Evolutionary conservation across 208 protist species (phyloP), one percentile per base, ranked within the genome.

Genomic region (Acanthamoeba lenticulata): DNA sequence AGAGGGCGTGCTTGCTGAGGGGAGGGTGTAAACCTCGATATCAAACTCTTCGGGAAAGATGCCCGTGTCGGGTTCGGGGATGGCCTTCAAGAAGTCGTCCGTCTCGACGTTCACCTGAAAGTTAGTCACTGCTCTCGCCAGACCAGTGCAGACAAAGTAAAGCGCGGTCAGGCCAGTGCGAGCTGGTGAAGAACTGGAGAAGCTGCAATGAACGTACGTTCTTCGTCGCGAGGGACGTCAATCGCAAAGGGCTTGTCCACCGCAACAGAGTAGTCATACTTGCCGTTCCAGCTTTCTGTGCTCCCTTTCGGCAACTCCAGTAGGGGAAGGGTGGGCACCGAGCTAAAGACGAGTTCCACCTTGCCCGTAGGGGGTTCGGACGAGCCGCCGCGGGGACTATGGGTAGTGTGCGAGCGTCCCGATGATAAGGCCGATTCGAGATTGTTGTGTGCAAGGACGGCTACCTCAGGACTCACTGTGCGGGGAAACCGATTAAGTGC

Each of bases 11-110:
- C 55, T 42, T 34, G 9, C 2, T 57, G 13, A 42, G 42, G 3
- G 11, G 27, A 86, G 77, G 27, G 3, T 32, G 0, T 2, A 44
- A 29, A 90, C 81, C 81, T 55, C 52, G 1, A 13, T 17, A 62
- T 90, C 81, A 24, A 90, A 90, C 72, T 81, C 72, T 9, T 90
- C 81, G 32, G 81, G 81, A 17, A 65, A 55, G 52, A 90, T 55
- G 81, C 81, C 81, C 19, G 47, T 90, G 29, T 90, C 81, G 13
- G 81, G 81, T 44, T 90, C 81, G 13, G 44, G 47, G 5, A 90
- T 65, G 44, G 21, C 27, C 13, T 32, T 90, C 15, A 90, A n/a
- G 13, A 90, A 90, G 81, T 90, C 81, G 27, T 90, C 81, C 2
- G 47, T 24, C 34, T 90, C 81, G 3, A 90, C 52, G 17, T 90